These are phyloP conservation scores for Didymella arachidicola DNA, from an alignment of 2,329 filamentous ascomycete species.

Conservation along the genomic window DNA sequence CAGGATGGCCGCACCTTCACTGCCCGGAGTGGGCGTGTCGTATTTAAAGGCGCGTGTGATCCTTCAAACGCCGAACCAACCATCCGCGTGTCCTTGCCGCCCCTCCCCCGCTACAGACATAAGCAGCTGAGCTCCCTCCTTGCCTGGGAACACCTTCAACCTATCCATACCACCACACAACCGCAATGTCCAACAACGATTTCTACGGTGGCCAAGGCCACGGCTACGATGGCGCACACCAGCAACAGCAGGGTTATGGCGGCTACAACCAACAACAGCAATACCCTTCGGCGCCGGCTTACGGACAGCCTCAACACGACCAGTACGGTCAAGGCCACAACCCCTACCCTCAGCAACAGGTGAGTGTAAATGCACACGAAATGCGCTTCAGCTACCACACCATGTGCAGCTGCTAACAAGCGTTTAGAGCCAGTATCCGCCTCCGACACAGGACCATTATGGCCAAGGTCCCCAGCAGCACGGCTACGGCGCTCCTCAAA, in stretches of 20 bases:
- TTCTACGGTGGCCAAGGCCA: constrained; percentile 48
- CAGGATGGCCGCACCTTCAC: constrained; percentile 12
- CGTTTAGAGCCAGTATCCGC: constrained; percentile 38
- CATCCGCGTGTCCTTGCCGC: constrained; percentile 20
- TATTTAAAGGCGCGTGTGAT: constrained; percentile 36
- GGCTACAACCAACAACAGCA: constrained; percentile 37
- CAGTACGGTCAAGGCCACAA: constrained; percentile 42
- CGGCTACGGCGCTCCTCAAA: constrained; percentile 41
- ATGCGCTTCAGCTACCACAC: constrained; percentile 18
- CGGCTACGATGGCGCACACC: constrained; percentile 38
- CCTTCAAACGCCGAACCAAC: constrained; percentile 28
- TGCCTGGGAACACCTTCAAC: constrained; percentile 10
- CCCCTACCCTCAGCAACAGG: constrained; percentile 41
- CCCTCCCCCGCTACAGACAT: constrained; percentile 34
- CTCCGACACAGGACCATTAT: constrained; percentile 41
- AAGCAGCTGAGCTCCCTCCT: constrained; percentile 20
- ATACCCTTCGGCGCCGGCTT: constrained; percentile 26
- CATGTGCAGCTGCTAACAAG: constrained; percentile 23
- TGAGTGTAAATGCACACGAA: constrained; percentile 20
- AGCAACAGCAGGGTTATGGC: constrained; percentile 37
- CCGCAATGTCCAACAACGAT: constrained; percentile 38
- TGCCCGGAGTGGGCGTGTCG: constrained; percentile 23
- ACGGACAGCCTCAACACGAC: constrained; percentile 39
- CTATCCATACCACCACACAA: constrained; percentile 1
- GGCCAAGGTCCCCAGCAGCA: constrained; percentile 35